Conservation (phyloP, 495 filamentous ascomycete species). For the Xylaria castorea region DNA sequence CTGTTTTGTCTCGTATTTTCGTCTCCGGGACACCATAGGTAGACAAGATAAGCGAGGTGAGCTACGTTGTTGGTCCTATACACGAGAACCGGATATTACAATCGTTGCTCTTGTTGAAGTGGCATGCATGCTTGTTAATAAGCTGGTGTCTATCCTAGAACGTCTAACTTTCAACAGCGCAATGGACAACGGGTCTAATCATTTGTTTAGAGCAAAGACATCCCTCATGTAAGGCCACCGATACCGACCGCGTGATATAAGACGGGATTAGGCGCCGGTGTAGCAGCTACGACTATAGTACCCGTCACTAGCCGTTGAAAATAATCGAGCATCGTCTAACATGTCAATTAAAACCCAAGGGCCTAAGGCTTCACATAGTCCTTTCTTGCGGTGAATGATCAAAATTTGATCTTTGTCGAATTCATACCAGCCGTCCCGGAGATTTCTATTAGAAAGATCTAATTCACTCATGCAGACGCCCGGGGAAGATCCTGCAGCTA, state of each 20-base stretch:
- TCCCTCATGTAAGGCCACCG: not conserved
- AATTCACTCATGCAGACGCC: slow-evolving; percentile 18
- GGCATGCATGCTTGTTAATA: not conserved
- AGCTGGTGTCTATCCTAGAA: not conserved
- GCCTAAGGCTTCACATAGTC: not conserved
- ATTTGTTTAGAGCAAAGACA: too few species aligned
- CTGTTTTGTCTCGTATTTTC: not conserved
- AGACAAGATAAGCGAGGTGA: not conserved
- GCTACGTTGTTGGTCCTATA: not conserved
- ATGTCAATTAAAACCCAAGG: not conserved
- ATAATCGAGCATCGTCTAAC: not conserved
- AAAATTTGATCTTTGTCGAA: not conserved
- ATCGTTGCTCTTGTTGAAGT: not conserved
- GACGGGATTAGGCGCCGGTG: not conserved
- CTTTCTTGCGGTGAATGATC: not conserved
- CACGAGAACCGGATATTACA: not conserved
- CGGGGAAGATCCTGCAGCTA: slow-evolving; percentile 25
- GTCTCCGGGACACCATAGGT: not conserved
- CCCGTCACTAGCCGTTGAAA: not conserved
- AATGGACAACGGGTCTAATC: not conserved
- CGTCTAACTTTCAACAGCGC: not conserved
- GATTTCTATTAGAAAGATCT: slow-evolving; percentile 18
- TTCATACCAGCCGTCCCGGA: not conserved
- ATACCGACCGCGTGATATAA: not conserved
- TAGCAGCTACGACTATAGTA: not conserved